A percentile compares a stretch with the other conserved stretches of the same genome.
Conservation (phyloP, 2,329 filamentous ascomycete species). For the Chaetomium sp. region DNA sequence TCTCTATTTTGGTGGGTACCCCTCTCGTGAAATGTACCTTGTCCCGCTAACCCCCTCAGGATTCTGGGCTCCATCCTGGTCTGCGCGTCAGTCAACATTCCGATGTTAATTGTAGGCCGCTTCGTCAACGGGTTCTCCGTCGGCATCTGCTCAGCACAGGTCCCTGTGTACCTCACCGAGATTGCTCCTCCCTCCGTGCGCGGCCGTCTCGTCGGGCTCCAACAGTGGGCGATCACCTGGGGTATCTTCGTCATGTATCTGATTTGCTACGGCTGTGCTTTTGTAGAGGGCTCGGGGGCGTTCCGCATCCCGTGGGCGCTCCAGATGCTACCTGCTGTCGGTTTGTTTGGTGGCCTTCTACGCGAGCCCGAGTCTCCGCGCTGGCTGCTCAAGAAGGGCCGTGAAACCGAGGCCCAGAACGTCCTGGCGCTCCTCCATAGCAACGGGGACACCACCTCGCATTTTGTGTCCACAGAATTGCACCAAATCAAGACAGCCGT, state of each 20-base stretch:
- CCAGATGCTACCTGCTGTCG: conserved; percentile 39
- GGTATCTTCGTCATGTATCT: conserved; percentile 44
- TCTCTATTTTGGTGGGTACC: conserved; percentile 43
- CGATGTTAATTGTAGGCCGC: conserved; percentile 60
- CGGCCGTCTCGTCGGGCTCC: conserved; percentile 38
- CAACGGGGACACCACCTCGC: conserved; percentile 56
- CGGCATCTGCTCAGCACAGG: conserved; percentile 66
- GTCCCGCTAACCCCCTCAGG: conserved; percentile 27
- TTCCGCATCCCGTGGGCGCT: conserved; percentile 47
- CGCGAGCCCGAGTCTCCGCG: conserved; percentile 44
- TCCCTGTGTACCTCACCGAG: conserved; percentile 65
- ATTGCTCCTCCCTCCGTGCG: conserved; percentile 44
- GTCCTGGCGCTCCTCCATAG: conserved; percentile 54
- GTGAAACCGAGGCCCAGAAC: conserved; percentile 38
- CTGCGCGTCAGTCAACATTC: conserved; percentile 41
- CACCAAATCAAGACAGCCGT: conserved; percentile 67
- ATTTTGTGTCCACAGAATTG: conserved; percentile 62
- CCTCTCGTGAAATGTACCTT: not conserved
- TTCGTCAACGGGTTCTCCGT: conserved; percentile 66
- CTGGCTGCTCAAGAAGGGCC: conserved; percentile 45
- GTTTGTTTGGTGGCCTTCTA: conserved; percentile 37
- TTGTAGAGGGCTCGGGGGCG: conserved; percentile 36
- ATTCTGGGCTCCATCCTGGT: conserved; percentile 42
- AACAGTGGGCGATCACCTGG: conserved; percentile 42
- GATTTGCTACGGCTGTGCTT: conserved; percentile 41